phyloP scores from a whole-genome alignment of 2,329 filamentous ascomycete species.

The Penicillium sp. region DNA sequence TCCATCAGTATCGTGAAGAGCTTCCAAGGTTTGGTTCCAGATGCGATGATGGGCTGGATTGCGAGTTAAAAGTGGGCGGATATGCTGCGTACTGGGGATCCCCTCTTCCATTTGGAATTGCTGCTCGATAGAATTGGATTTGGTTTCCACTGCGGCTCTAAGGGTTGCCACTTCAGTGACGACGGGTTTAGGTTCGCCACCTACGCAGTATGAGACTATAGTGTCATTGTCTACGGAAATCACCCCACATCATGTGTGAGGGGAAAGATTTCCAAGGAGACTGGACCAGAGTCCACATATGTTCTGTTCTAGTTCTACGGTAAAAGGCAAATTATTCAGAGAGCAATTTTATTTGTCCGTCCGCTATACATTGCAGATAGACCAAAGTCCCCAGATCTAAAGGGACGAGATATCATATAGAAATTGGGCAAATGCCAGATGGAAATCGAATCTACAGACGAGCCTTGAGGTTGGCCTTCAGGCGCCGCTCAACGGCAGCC shows the following conservation, averaged over 20 bases:
- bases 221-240: not conserved
- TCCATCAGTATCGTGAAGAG: no score
- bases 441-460: constrained; percentile 27
- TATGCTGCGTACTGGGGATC: not conserved
- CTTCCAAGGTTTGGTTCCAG: no score
- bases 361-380: constrained; percentile 18
- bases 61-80: not conserved
- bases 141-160: not conserved
- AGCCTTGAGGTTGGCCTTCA: constrained; percentile 64
- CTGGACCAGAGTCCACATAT: no score
- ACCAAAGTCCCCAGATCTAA: constrained; percentile 8
- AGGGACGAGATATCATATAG: constrained; percentile 2
- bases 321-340: not conserved
- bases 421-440: not conserved
- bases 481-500: constrained; percentile 80
- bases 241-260: no score
- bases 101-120: not conserved
- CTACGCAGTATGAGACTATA: not conserved
- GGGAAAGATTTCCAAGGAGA: no score
- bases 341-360: constrained; percentile 12
- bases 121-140: not conserved
- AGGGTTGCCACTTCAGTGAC: no score
- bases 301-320: not conserved
- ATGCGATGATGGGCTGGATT: no score
- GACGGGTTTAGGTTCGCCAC: not conserved